Evolutionary conservation across 129 eudicot species (phyloP), one percentile per base, ranked within the genome.

Genomic region (Escallonia rubra): DNA sequence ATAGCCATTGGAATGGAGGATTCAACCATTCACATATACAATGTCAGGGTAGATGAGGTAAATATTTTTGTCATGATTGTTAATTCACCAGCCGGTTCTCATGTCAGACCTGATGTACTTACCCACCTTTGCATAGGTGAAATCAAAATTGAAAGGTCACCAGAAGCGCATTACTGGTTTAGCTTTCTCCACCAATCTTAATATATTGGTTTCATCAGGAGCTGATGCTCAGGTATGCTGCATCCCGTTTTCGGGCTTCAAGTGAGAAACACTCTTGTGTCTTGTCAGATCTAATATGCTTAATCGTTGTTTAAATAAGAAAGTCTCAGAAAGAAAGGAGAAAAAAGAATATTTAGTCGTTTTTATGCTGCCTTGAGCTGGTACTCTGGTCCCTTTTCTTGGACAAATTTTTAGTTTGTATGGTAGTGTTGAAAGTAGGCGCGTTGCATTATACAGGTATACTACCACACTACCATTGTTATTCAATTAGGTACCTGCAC

Each of bases 1-100:
- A 81, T 85, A 61, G 96, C 96, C 67, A 85, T 87, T 76, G 97
- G 97, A 43, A 91, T 87, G 96, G 96, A 82, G 58, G 96, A 87
- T 80, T 87, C 97, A 42, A 85, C 88, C 4, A 87, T 91, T 65
- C 89, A 87, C 80, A 87, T 87, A 43, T 91, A 87, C 75, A 85
- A 91, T 63, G 93, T 91, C 65, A 64, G 90, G 69, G 90, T 83
- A n/a, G 96, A 87, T 77, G 93, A 87, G 97, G 96, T 84, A 72
- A 6, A 10, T 40, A 57, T 45, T 52, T 59, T 3, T 9, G 2
- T 48, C 41, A 16, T 54, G 55, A 6, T 69, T 34, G n/a, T 41
- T 34, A 41, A 7, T 14, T 23, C 10, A 9, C 10, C 16, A 34
- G 4, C 13, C 51, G 14, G 61, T 71, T 39, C 43, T 67, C 14